Conservation (phyloP, 257 asterid genomes). For the Solanum appendiculatum region DNA sequence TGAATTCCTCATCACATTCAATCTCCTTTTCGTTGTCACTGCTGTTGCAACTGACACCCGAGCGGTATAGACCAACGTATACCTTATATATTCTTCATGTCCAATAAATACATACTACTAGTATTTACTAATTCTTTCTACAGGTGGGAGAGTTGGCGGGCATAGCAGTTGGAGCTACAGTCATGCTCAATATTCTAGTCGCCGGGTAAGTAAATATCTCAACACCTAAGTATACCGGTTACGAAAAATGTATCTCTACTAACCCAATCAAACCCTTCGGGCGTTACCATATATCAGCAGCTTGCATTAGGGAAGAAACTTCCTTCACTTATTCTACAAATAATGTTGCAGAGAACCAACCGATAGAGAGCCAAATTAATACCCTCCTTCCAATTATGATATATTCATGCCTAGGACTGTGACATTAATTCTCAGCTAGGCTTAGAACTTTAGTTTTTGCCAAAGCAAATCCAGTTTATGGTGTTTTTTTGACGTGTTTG, state of each 20-base stretch:
- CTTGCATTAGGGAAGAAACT: not conserved
- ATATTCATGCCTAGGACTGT: not conserved
- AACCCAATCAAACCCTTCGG: not conserved
- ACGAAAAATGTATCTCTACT: not conserved
- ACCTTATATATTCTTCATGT: not conserved
- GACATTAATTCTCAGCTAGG: not conserved
- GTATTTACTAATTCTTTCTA: not conserved
- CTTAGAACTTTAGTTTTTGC: not conserved
- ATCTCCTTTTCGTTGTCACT: constrained; percentile 74
- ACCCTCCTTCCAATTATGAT: not conserved
- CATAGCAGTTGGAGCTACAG: constrained; percentile 87
- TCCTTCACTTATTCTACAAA: not conserved
- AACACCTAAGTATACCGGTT: not conserved
- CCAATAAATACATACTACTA: not conserved
- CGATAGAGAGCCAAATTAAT: not conserved
- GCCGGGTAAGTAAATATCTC: constrained; percentile 56
- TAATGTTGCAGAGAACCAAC: not conserved
- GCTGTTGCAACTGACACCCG: constrained; percentile 94
- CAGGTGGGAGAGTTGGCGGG: constrained; percentile 60
- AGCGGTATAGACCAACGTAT: constrained; percentile 35
- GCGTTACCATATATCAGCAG: not conserved
- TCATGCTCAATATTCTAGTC: constrained; percentile 74
- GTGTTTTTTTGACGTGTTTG: not conserved
- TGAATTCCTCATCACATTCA: constrained; percentile 77
- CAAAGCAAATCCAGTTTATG: not conserved